phyloP scores from a whole-genome alignment of 345 rosid species.

The Heritiera fomes region DNA sequence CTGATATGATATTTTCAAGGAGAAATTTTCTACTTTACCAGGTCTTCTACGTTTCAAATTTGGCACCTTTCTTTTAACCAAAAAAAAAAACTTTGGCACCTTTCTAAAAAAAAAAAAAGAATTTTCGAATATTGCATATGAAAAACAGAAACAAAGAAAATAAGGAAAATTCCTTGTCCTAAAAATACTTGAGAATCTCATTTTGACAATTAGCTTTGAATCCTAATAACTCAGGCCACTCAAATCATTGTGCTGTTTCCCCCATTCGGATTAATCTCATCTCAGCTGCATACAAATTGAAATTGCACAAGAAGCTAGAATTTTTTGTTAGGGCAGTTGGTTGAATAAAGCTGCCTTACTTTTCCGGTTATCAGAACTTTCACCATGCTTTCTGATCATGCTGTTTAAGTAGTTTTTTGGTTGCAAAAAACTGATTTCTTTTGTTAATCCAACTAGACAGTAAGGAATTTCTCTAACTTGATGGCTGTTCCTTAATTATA shows the following conservation, averaged over 20 bases:
- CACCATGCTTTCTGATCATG: slow-evolving; percentile 17
- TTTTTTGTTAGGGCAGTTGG: not conserved
- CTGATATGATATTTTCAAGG: not conserved
- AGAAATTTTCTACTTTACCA: not conserved
- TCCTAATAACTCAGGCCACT: not conserved
- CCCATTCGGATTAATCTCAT: not conserved
- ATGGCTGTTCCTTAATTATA: slow-evolving; percentile 30
- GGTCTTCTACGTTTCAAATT: slow-evolving; percentile 6
- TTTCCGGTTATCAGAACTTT: not conserved
- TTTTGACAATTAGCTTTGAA: not conserved
- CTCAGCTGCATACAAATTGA: not conserved
- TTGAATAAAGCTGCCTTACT: not conserved
- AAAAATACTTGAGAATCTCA: not conserved
- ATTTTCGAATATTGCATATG: not conserved
- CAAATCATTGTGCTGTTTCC: not conserved
- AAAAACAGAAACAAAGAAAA: not conserved
- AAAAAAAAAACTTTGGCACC: no score
- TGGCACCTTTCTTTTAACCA: no score
- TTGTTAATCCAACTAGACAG: slow-evolving; percentile 17
- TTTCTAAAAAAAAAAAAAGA: no score
- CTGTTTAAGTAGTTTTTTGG: not conserved
- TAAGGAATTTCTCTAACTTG: slow-evolving; percentile 6
- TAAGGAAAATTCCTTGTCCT: no score
- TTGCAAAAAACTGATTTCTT: not conserved
- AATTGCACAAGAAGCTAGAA: not conserved